phyloP scores from a whole-genome alignment of 2,329 filamentous ascomycete species.

The Pseudofabraea citricarpa region DNA sequence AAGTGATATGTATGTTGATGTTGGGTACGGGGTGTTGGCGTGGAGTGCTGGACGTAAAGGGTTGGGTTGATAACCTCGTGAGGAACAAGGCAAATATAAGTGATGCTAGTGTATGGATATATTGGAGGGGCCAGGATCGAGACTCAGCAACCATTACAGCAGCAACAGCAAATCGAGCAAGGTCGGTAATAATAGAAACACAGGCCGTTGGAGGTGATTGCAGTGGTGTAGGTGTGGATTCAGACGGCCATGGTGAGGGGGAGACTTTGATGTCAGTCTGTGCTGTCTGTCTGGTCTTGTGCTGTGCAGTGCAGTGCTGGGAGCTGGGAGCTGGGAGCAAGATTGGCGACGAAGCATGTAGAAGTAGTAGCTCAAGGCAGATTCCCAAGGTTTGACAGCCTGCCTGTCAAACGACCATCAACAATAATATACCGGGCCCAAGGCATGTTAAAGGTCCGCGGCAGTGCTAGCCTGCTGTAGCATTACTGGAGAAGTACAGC shows the following conservation, averaged over 20 bases:
- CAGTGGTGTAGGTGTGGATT: neutral
- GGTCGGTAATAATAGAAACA: neutral
- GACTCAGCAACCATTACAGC: no score
- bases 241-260: no score
- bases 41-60: neutral
- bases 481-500: no score
- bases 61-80: constrained; percentile 5
- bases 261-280: no score
- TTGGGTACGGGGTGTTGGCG: constrained; percentile 1
- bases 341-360: constrained; percentile 1
- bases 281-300: no score
- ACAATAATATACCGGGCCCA: constrained; percentile 8
- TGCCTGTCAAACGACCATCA: constrained; percentile 8
- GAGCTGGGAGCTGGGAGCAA: no score
- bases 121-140: neutral
- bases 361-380: constrained; percentile 11
- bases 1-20: constrained; percentile 2
- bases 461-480: no score
- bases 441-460: no score
- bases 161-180: neutral
- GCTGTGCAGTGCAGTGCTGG: no score
- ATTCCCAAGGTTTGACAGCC: constrained; percentile 2
- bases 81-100: constrained; percentile 5
- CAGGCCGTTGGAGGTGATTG: neutral
- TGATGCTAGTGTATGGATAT: no score